Base-by-base conservation (phyloP, 345 rosid genomes). In the Camelina sativa region DNA sequence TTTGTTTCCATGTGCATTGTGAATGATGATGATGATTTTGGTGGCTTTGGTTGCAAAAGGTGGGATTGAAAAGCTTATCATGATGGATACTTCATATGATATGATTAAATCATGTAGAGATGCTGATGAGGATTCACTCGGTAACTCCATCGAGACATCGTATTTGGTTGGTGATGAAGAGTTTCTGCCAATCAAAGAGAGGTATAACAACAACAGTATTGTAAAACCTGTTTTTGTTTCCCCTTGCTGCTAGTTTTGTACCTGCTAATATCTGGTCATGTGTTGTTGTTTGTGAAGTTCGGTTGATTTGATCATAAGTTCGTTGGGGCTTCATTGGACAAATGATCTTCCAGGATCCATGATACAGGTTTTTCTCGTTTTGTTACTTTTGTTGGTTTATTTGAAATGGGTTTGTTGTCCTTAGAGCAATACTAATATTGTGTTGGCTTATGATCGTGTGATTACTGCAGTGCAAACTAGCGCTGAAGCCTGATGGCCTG, bases 301-400 rank as follows among this genome's bases (percentile, higher is more conserved):
- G 16, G 80, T 95, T 76, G 99, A 95, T 85, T 78, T 92, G 85
- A 86, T 89, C 63, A 81, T 95, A 68, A 92, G 96, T 79, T 89
- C 93, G 69, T 79, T 95, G 83, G 99, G 99, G 62, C 96, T 95
- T 61, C 99, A 95, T 43, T 95, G 99, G 98, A 92, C 98, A 61
- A 95, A 95, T 81, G 99, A 95, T 85, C 96, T 95, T 75, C 99
- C 96, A 15, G 99, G 99, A 65, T 85, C 99, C 67, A 90, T 95
- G 99, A 95, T 92, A 67, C 98, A 95, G 91, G 97, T 90, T 41
- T 41, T 38, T 13, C 9, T 46, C 16, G 8, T n/a, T 53, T 55
- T 30, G 17, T 54, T 16, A n/a, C 61, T 67, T 51, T 47, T 40
- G 22, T 23, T 55, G 8, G 59, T 40, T 28, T 35, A 57, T 69